These are phyloP conservation scores for Effrenium voratum DNA, from an alignment of 73 alveolate species.

Conservation along the genomic window DNA sequence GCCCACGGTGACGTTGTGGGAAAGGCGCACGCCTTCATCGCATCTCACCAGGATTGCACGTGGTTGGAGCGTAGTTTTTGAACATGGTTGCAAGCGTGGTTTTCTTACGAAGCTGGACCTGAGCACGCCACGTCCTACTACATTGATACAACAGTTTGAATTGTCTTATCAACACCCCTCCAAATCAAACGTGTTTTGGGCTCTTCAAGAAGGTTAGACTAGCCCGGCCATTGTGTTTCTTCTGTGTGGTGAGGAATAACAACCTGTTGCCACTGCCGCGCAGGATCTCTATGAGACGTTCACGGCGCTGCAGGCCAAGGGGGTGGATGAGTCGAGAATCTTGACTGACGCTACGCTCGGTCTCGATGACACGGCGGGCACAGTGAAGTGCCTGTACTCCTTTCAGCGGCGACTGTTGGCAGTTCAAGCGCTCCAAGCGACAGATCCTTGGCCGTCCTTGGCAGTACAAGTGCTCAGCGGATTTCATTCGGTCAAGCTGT, in stretches of 20 bases:
- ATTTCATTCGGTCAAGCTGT: too few species aligned
- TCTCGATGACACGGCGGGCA: constrained; percentile 32
- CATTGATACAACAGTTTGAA: background rate
- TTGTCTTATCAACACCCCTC: background rate
- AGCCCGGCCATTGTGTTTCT: background rate
- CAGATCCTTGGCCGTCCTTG: too few species aligned
- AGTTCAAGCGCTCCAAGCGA: too few species aligned
- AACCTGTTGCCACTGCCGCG: background rate
- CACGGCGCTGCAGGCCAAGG: background rate
- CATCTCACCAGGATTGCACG: constrained; percentile 1
- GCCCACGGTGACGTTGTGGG: background rate
- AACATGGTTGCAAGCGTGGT: too few species aligned
- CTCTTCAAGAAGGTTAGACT: background rate
- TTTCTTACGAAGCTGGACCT: too few species aligned
- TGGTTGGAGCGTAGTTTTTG: too few species aligned
- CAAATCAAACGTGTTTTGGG: too few species aligned
- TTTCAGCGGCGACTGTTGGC: background rate
- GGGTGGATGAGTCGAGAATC: background rate
- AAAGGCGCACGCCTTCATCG: background rate
- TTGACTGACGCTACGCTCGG: constrained; percentile 2
- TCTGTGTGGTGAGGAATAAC: background rate
- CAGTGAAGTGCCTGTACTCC: background rate
- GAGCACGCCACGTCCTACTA: too few species aligned
- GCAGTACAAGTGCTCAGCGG: too few species aligned
- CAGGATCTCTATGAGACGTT: background rate